Base-by-base conservation (phyloP, 2,329 filamentous ascomycete genomes). In the Calonectria crousiana region DNA sequence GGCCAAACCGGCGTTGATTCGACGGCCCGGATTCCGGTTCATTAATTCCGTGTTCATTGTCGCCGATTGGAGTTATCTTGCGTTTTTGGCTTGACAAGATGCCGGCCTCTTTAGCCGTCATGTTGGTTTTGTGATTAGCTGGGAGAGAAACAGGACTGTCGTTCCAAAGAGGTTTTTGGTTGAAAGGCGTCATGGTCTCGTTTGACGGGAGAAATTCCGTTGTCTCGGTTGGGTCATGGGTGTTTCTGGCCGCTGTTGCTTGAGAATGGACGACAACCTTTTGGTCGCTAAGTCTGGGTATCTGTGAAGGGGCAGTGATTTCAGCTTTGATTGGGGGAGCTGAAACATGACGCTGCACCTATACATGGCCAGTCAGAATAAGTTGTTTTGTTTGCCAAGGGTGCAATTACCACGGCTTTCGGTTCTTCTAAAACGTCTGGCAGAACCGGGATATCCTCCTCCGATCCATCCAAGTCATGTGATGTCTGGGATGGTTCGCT, bases 401-500 rank as follows among this genome's bases (percentile, higher is more conserved):
- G 13, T 10, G 5, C 18, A 58, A 47, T 49, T 73, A 80, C 78
- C 44, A 73, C 47, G 53, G 69, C 68, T 23, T 26, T 67, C 36
- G 76, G 70, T 62, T 77, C 69, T 51, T 75, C 74, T 18, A 34
- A 34, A 10, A 65, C 67, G 9, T 53, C 32, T 23, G 34, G 47
- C 16, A 73, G 53, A 28, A 26, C 60, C 14, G 32, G n/a, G n/a
- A 65, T 41, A 13, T 77, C 75, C 23, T 60, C 41, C 11, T 72
- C 74, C 32, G 64, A 51, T 23, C 44, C 73, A n/a, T 82, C 81
- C 9, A 78, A 71, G 10, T 77, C 76, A 52, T 81, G 75, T 1
- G 78, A 79, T 14, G 66, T 67, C 18, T 82, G 79, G 2, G 78
- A 81, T 38, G 87, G 86, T 77, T 89, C 87, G 74, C 88, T 89